A percentile compares a stretch with the other conserved stretches of the same genome.
phyloP scores from a whole-genome alignment of 257 asterid species.

The Solanum boliviense region DNA sequence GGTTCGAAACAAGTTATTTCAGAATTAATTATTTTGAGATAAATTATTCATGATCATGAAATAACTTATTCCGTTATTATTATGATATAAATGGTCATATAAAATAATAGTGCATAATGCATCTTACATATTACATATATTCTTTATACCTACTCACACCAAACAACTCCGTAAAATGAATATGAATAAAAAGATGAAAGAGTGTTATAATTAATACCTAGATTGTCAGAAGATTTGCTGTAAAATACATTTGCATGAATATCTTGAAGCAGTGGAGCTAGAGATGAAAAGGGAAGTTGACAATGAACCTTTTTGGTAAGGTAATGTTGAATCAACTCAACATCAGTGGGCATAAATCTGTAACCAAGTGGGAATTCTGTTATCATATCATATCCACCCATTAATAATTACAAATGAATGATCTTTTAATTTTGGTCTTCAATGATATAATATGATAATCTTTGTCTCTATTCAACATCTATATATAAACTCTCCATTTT shows the following conservation, averaged over 20 bases:
- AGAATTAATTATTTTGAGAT: too few relatives aligned
- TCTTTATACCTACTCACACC: too few relatives aligned
- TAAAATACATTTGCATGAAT: conserved; percentile 2
- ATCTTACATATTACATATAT: too few relatives aligned
- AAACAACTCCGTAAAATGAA: not conserved
- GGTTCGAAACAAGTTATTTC: too few relatives aligned
- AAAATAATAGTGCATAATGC: too few relatives aligned
- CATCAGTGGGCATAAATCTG: conserved; percentile 22
- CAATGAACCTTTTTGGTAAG: conserved; percentile 5
- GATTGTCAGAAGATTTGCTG: not conserved
- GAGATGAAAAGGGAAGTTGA: not conserved
- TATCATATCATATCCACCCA: not conserved
- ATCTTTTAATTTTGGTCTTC: too few relatives aligned
- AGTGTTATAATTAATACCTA: conserved; percentile 1
- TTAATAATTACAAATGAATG: not conserved
- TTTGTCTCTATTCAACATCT: not conserved
- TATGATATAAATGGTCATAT: too few relatives aligned
- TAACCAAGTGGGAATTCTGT: conserved; percentile 12
- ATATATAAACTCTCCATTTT: not conserved
- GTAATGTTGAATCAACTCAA: conserved; percentile 8
- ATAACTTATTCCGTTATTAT: too few relatives aligned
- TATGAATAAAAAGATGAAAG: not conserved
- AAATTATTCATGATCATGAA: too few relatives aligned
- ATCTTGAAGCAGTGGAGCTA: not conserved
- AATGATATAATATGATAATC: too few relatives aligned